phyloP scores from a whole-genome alignment of 352 stramenopile species.

The Peronospora belbahrii region DNA sequence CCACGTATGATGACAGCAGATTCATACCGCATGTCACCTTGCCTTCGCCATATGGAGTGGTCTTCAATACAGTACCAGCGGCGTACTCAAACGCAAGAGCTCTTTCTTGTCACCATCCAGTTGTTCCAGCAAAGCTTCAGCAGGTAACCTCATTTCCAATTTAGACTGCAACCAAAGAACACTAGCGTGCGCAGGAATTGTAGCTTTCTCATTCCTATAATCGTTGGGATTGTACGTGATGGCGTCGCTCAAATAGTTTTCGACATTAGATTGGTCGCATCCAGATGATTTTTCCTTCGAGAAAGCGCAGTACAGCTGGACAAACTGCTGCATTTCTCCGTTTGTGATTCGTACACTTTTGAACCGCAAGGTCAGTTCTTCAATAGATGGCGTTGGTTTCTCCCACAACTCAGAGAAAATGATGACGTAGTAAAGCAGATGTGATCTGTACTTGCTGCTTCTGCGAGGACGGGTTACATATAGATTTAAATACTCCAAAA shows the following conservation, averaged over 20 bases:
- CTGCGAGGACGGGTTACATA: too few species aligned
- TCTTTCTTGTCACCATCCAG: constrained; percentile 31
- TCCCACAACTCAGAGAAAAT: constrained; percentile 55
- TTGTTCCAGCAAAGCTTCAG: constrained; percentile 25
- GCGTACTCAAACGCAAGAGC: constrained; percentile 43
- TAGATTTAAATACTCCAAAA: neutral
- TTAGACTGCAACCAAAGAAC: constrained; percentile 45
- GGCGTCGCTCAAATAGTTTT: constrained; percentile 13
- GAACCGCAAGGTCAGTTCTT: constrained; percentile 13
- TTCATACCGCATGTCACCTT: constrained; percentile 36
- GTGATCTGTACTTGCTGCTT: constrained; percentile 23
- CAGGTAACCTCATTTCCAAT: constrained; percentile 41
- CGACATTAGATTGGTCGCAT: constrained; percentile 20
- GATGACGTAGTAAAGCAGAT: constrained; percentile 36
- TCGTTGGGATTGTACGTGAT: constrained; percentile 43
- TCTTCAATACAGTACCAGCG: constrained; percentile 29
- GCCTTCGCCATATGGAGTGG: constrained; percentile 12
- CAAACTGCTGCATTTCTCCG: constrained; percentile 2
- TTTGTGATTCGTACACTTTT: constrained; percentile 25
- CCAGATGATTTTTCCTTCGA: constrained; percentile 32
- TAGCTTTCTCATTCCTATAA: constrained; percentile 49
- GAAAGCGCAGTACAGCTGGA: constrained; percentile 42
- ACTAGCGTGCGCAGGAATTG: constrained; percentile 28
- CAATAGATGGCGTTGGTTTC: constrained; percentile 13
- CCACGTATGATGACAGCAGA: constrained; percentile 39